Percentiles rank a stretch among this genome's conserved stretches.
Conservation (phyloP, 2,329 filamentous ascomycete species). For the Diplodia scrobiculata region DNA sequence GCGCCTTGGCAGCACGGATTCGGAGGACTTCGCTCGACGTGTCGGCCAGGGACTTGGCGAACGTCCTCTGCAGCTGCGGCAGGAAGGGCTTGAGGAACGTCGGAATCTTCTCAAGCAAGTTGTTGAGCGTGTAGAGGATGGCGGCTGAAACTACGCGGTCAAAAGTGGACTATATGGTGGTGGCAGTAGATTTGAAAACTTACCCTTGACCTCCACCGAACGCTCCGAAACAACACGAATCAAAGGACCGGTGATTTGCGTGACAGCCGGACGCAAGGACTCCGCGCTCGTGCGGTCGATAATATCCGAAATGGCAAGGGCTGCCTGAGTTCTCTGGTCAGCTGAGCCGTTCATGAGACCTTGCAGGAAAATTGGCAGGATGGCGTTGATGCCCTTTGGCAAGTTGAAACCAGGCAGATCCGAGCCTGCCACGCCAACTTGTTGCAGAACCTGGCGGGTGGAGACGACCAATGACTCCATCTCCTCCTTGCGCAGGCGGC, state of each 20-base stretch:
- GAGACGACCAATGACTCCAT: constrained; percentile 92
- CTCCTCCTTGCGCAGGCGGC: constrained; percentile 89
- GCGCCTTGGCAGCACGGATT: constrained; percentile 84
- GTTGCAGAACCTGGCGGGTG: constrained; percentile 80
- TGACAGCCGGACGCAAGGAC: constrained; percentile 90
- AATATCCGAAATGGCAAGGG: constrained; percentile 91
- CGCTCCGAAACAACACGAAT: constrained; percentile 97
- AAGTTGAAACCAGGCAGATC: constrained; percentile 84
- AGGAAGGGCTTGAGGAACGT: constrained; percentile 94
- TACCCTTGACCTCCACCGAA: constrained; percentile 85
- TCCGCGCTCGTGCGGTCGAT: constrained; percentile 88
- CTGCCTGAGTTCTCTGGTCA: constrained; percentile 88
- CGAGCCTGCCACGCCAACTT: constrained; percentile 82
- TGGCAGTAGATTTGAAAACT: neutral
- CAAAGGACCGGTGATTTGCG: constrained; percentile 93
- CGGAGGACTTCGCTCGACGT: constrained; percentile 86
- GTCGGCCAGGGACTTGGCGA: constrained; percentile 93
- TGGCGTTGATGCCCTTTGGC: constrained; percentile 95
- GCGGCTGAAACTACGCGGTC: constrained; percentile 58
- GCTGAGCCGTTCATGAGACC: constrained; percentile 94
- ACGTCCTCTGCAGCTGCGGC: constrained; percentile 93
- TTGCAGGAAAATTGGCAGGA: constrained; percentile 95
- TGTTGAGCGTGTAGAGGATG: constrained; percentile 91
- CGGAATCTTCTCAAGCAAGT: constrained; percentile 93
- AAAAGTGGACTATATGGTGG: neutral